phyloP scores from a whole-genome alignment of 2,329 filamentous ascomycete genomes.

The Ceratocystis destructans region DNA sequence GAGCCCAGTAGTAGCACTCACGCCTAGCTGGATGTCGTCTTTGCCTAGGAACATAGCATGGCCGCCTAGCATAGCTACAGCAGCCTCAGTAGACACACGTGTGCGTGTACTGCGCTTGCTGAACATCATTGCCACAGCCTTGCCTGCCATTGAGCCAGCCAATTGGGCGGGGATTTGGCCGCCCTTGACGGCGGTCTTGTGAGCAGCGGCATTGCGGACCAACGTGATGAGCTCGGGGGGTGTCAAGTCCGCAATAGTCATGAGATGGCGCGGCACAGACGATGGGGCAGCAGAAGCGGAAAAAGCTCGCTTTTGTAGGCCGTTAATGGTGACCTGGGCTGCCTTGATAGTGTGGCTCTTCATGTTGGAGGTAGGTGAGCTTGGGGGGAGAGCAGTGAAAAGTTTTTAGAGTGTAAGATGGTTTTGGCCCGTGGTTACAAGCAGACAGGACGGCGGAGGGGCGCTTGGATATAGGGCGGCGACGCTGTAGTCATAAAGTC shows the following conservation, averaged over 20 bases:
- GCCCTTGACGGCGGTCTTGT: slow-evolving; percentile 67
- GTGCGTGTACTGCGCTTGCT: slow-evolving; percentile 91
- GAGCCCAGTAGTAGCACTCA: slow-evolving; percentile 29
- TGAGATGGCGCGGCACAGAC: slow-evolving; percentile 58
- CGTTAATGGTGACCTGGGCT: slow-evolving; percentile 26
- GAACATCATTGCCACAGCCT: slow-evolving; percentile 91
- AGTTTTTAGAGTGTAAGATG: not conserved
- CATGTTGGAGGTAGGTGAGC: slow-evolving; percentile 23
- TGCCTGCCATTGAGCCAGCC: slow-evolving; percentile 50
- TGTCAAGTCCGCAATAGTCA: slow-evolving; percentile 79
- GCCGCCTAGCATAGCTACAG: slow-evolving; percentile 75
- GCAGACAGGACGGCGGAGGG: not conserved
- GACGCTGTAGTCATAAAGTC: not conserved
- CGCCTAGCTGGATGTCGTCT: slow-evolving; percentile 90
- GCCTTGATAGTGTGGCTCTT: slow-evolving; percentile 26
- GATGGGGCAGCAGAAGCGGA: slow-evolving; percentile 26
- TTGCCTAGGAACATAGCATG: slow-evolving; percentile 95
- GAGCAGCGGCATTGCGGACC: slow-evolving; percentile 63
- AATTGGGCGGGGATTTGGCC: slow-evolving; percentile 47
- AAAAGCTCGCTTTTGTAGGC: slow-evolving; percentile 32
- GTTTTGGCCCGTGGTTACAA: not conserved
- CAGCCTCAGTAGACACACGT: slow-evolving; percentile 82
- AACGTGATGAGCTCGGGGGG: slow-evolving; percentile 66
- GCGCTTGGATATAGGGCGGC: not conserved
- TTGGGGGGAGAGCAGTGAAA: not conserved